These are phyloP conservation scores for Solanum acaule DNA, from an alignment of 257 asterid genomes.

Conservation along the genomic window DNA sequence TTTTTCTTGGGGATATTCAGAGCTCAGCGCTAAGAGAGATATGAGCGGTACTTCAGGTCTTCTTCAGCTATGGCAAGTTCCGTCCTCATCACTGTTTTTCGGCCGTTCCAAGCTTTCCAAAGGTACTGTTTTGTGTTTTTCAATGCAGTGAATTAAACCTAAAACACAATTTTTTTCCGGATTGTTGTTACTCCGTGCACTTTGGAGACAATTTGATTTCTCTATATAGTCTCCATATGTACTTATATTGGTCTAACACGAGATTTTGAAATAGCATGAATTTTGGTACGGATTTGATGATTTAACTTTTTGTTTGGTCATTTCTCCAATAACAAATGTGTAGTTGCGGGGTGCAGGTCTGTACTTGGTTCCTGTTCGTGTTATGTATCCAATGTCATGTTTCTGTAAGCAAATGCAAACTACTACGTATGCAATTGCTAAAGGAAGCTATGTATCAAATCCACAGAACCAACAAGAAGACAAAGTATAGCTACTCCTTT, in stretches of 20 bases:
- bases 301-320: background rate
- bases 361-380: conserved; percentile 27
- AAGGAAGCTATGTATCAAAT: conserved; percentile 64
- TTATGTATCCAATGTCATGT: conserved; percentile 26
- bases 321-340: background rate
- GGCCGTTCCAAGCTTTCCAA: conserved; percentile 25
- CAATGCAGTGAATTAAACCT: background rate
- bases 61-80: conserved; percentile 44
- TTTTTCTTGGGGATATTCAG: background rate
- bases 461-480: conserved; percentile 24
- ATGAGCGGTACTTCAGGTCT: conserved; percentile 48
- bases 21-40: background rate
- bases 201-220: background rate
- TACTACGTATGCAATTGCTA: conserved; percentile 46
- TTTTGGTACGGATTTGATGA: no score
- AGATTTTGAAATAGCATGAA: background rate
- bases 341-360: conserved; percentile 24
- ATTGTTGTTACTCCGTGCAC: background rate
- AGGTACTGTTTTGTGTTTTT: conserved; percentile 13
- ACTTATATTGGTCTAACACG: background rate
- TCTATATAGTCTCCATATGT: background rate
- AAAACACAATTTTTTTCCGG: background rate
- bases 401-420: conserved; percentile 69
- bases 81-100: conserved; percentile 30
- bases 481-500: conserved; percentile 9